Evolutionary conservation across 2,329 filamentous ascomycete genomes (phyloP).

Genomic region (Colletotrichum sp.): DNA sequence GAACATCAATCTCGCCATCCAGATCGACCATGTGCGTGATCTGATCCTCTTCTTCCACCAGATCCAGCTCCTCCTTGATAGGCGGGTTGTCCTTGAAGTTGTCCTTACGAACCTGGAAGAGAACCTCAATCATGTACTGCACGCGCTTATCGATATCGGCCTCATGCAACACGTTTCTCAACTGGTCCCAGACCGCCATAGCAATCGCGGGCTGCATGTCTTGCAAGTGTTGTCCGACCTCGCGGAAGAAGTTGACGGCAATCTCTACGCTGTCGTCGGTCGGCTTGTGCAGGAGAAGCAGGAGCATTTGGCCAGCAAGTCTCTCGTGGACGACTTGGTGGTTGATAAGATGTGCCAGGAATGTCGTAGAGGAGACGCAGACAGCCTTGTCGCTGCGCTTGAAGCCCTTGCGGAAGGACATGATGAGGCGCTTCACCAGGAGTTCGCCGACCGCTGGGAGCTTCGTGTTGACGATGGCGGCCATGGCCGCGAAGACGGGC

Average conservation of each 20-base stretch:
- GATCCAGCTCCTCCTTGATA: constrained; percentile 88
- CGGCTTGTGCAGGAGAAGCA: constrained; percentile 92
- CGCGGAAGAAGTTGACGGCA: constrained; percentile 88
- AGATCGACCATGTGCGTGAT: constrained; percentile 88
- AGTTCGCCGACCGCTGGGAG: constrained; percentile 93
- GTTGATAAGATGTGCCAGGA: constrained; percentile 94
- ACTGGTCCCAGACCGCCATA: constrained; percentile 92
- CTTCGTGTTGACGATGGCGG: constrained; percentile 96
- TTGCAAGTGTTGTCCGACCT: constrained; percentile 92
- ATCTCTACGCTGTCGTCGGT: constrained; percentile 98
- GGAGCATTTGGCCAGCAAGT: constrained; percentile 87
- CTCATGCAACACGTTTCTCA: constrained; percentile 93
- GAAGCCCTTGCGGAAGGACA: constrained; percentile 95
- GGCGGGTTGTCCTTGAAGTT: constrained; percentile 95
- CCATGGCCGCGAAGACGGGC: constrained; percentile 94
- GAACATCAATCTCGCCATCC: constrained; percentile 82
- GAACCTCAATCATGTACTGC: constrained; percentile 99
- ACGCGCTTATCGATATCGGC: constrained; percentile 96
- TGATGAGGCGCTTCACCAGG: constrained; percentile 80
- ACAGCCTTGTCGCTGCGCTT: constrained; percentile 97
- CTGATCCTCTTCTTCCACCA: constrained; percentile 97
- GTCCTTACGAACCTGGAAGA: constrained; percentile 96
- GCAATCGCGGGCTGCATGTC: constrained; percentile 93
- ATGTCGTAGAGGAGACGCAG: constrained; percentile 90
- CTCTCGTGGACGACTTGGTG: constrained; percentile 96